Conservation (phyloP, 768 basidiomycete genomes). For the Mrakia frigida region DNA sequence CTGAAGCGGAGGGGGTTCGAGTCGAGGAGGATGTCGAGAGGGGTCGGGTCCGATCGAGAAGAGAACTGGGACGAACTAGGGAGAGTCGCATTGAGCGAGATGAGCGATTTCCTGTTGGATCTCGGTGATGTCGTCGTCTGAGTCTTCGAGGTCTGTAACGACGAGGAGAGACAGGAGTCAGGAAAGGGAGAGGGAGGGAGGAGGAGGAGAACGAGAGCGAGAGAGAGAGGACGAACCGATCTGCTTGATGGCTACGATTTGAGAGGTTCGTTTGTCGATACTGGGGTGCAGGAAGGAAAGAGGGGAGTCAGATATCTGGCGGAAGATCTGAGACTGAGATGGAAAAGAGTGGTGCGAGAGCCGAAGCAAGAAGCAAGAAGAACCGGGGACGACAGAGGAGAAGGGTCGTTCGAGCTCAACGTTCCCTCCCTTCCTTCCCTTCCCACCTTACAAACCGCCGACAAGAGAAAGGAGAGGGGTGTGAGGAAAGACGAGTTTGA, state of each 20-base stretch:
- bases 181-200: constrained; percentile 15
- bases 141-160: constrained; percentile 80
- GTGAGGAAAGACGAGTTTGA: neutral
- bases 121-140: constrained; percentile 96
- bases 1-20: neutral
- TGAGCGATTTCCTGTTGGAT: constrained; percentile 98
- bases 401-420: too few species aligned
- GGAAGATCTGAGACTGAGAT: neutral
- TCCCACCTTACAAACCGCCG: neutral
- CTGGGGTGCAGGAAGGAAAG: constrained; percentile 35
- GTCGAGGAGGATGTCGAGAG: neutral
- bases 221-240: constrained; percentile 61
- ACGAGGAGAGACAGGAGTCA: neutral
- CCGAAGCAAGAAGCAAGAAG: too few species aligned
- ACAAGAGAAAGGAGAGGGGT: neutral
- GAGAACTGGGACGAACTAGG: constrained; percentile 52
- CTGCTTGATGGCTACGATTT: constrained; percentile 96
- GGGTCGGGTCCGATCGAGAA: neutral
- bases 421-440: too few species aligned
- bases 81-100: constrained; percentile 90
- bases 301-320: neutral
- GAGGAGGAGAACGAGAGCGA: constrained; percentile 6
- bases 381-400: too few species aligned
- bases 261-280: constrained; percentile 85
- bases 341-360: neutral